Evolutionary conservation across 495 filamentous ascomycete genomes (phyloP), one percentile per base, ranked within the genome.

Genomic region (Bacidia gigantensis): DNA sequence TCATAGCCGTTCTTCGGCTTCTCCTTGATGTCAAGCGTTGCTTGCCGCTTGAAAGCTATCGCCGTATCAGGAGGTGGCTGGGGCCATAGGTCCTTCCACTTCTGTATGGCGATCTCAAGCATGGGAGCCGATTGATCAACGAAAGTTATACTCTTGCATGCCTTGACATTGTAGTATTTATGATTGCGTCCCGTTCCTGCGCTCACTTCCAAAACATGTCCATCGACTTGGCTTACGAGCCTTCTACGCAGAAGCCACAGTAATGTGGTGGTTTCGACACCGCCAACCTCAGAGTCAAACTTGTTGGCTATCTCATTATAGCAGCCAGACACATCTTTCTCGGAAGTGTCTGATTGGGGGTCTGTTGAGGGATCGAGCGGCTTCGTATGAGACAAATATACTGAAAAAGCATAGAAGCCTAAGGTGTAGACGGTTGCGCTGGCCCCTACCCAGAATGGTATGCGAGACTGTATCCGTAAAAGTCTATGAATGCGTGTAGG

Each of bases 101-200:
- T 84, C 60, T 70, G 66, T 61, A 67, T 66, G 44, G 80, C 71
- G 35, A 81, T 69, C 22, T 72, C 72, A 1, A 86, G 63, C 83
- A 87, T 87, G 60, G 72, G 65, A 46, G 63, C 64, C 58, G 80
- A 84, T 44, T 76, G 64, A 65, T 87, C 83, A 11, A 83, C 65
- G 56, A 87, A 72, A 0, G 79, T 82, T n/a, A 75, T 50, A 14
- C 64, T 65, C 18, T 51, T 69, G 66, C 79, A 52, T 53, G 64
- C 53, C 1, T 64, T 67, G 3, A 76, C 54, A 29, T 73, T 66
- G 64, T 93, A 97, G 67, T 80, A 95, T 21, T 74, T 69, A 26
- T 85, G 62, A 61, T 96, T 98, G 39, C 90, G 71, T 0, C 93
- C 92, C n/a, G 93, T 94, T 20, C 92, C 93, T 39, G 85, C 84